phyloP scores from a whole-genome alignment of 305 asterid genomes.

The Withania somnifera region DNA sequence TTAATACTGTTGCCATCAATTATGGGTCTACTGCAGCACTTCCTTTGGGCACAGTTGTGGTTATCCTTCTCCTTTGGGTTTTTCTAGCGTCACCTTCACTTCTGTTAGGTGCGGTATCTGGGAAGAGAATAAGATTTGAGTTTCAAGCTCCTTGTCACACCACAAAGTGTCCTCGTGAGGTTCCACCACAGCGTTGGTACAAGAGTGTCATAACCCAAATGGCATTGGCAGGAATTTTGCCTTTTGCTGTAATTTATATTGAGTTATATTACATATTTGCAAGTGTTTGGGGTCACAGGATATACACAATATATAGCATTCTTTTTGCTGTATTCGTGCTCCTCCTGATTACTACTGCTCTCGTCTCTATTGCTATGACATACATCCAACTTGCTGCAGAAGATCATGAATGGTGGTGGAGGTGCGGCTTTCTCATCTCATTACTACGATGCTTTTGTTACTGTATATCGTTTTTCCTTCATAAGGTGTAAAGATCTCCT shows the following conservation, averaged over 20 bases:
- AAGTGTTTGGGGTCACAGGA: slow-evolving; percentile 14
- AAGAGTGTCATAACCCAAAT: slow-evolving; percentile 3
- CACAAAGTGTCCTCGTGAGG: slow-evolving; percentile 12
- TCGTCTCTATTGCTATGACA: slow-evolving; percentile 8
- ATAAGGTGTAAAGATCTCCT: not conserved
- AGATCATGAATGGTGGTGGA: slow-evolving; percentile 25
- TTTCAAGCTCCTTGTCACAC: slow-evolving; percentile 16
- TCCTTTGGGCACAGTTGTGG: slow-evolving; percentile 2
- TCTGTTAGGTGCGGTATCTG: slow-evolving; percentile 7
- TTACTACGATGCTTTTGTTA: not conserved
- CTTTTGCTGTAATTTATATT: slow-evolving; percentile 4
- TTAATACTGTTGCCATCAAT: slow-evolving; percentile 6
- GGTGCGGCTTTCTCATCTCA: not conserved
- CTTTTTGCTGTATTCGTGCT: slow-evolving; percentile 6
- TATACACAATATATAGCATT: slow-evolving; percentile 1
- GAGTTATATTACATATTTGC: slow-evolving; percentile 11
- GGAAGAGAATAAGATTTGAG: slow-evolving; percentile 1
- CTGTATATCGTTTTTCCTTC: not conserved
- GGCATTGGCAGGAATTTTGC: slow-evolving; percentile 12
- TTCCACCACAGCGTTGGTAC: slow-evolving; percentile 12
- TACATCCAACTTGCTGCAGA: slow-evolving; percentile 19
- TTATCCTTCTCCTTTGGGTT: slow-evolving; percentile 5
- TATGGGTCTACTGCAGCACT: slow-evolving; percentile 14
- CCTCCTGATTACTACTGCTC: slow-evolving; percentile 3
- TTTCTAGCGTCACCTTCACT: slow-evolving; percentile 7